These are phyloP conservation scores for Amoebophrya sp. DNA, from an alignment of 169 alveolate genomes.

Conservation along the genomic window DNA sequence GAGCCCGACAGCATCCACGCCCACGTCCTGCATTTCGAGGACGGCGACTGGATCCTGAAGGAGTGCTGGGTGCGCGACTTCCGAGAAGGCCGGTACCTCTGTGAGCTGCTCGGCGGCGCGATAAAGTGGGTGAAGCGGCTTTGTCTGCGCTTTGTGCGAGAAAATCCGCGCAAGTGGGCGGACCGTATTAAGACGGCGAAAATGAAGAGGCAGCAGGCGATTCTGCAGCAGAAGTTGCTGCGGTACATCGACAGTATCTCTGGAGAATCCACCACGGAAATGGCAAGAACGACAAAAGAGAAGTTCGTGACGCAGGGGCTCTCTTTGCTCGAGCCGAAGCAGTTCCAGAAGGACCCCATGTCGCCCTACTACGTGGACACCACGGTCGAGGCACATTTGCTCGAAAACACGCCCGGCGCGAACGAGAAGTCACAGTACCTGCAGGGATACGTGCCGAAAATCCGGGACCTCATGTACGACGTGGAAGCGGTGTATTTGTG, in stretches of 20 bases:
- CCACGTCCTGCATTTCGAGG: background rate
- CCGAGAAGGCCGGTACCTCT: background rate
- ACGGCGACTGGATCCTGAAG: background rate
- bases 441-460: background rate
- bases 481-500: background rate
- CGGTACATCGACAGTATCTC: background rate
- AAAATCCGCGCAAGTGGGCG: background rate
- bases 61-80: background rate
- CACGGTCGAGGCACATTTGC: background rate
- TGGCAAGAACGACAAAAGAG: background rate
- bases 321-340: background rate
- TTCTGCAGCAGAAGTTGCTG: background rate
- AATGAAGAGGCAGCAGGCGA: background rate
- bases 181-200: background rate
- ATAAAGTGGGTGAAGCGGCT: background rate
- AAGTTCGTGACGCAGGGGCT: background rate
- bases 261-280: background rate
- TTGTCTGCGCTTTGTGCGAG: background rate
- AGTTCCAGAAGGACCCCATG: background rate
- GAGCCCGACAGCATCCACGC: background rate
- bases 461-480: background rate
- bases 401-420: background rate
- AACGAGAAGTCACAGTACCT: background rate
- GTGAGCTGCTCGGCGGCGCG: background rate
- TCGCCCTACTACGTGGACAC: background rate